Evolutionary conservation across 768 basidiomycete species (phyloP).

Genomic region (Macrolepiota dolichaula): DNA sequence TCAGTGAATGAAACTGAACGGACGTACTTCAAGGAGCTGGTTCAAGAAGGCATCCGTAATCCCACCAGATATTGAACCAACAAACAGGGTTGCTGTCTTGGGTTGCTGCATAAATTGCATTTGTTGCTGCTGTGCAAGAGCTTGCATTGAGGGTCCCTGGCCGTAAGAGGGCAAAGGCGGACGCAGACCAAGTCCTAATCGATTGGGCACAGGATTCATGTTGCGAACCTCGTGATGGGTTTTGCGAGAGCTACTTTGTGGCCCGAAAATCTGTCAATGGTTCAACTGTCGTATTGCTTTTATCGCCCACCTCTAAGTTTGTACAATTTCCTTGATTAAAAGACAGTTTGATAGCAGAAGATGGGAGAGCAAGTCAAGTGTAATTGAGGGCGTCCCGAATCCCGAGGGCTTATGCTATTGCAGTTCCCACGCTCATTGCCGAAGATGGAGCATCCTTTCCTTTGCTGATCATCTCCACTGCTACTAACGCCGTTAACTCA

Average conservation of each 20-base stretch:
- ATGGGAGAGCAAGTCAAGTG: background rate
- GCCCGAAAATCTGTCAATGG: background rate
- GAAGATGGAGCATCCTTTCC: background rate
- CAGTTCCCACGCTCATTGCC: slow-evolving; percentile 14
- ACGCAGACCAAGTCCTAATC: slow-evolving; percentile 86
- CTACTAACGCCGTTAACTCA: background rate
- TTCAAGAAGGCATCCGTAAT: slow-evolving; percentile 83
- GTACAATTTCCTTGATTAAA: background rate
- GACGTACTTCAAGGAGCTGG: slow-evolving; percentile 68
- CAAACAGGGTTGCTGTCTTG: slow-evolving; percentile 76
- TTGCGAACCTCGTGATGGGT: background rate
- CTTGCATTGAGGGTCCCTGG: slow-evolving; percentile 89
- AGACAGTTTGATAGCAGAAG: background rate
- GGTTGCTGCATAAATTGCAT: slow-evolving; percentile 67
- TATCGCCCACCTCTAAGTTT: background rate
- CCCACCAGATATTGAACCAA: slow-evolving; percentile 94
- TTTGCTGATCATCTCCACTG: slow-evolving; percentile 3
- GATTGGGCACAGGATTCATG: slow-evolving; percentile 64
- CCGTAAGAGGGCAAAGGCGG: slow-evolving; percentile 84
- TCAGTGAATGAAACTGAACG: background rate
- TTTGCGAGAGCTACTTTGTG: background rate
- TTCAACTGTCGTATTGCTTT: background rate
- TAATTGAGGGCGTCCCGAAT: background rate
- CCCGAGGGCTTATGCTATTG: slow-evolving; percentile 3
- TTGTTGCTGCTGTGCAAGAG: slow-evolving; percentile 85